phyloP scores from a whole-genome alignment of 352 stramenopile species.

The Phytophthora pistaciae region DNA sequence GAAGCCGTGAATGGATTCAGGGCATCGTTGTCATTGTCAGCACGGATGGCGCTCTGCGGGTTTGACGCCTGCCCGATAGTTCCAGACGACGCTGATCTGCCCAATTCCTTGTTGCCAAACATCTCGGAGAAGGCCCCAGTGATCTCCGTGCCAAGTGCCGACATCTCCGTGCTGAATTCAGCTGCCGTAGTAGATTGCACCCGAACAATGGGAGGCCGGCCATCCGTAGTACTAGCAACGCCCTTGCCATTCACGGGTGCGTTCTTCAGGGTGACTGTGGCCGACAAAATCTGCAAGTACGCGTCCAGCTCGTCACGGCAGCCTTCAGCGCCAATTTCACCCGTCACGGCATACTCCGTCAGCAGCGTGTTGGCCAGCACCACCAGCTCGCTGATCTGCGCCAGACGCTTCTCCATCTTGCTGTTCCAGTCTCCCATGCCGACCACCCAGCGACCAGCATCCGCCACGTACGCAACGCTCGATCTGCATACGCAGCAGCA shows the following conservation, averaged over 20 bases:
- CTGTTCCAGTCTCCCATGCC: conserved; percentile 88
- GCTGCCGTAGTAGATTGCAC: conserved; percentile 27
- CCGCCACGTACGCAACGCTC: conserved; percentile 73
- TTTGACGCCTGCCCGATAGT: conserved; percentile 14
- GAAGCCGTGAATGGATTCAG: conserved; percentile 76
- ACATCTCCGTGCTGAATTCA: conserved; percentile 43
- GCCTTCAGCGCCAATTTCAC: conserved; percentile 58
- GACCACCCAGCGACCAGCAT: conserved; percentile 85
- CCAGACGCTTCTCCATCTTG: conserved; percentile 87
- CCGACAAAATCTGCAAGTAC: conserved; percentile 71
- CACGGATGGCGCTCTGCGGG: conserved; percentile 4
- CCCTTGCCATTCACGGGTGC: conserved; percentile 23
- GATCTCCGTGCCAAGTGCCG: conserved; percentile 36
- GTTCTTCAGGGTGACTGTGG: conserved; percentile 75
- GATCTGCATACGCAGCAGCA: conserved; percentile 45
- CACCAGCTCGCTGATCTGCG: conserved; percentile 87
- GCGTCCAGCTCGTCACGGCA: conserved; percentile 68
- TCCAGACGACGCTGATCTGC: conserved; percentile 7
- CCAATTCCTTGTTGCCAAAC: conserved; percentile 32
- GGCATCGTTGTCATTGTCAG: conserved; percentile 58
- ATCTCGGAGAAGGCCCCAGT: conserved; percentile 41
- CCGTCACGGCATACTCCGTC: conserved; percentile 77
- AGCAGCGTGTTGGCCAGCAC: conserved; percentile 79
- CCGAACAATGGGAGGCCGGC: conserved; percentile 2
- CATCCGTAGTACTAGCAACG: not conserved